A percentile compares a stretch with the other conserved stretches of the same genome.
These are phyloP conservation scores for Ganoderma boninense DNA, from an alignment of 1,284 basidiomycete species.

Conservation along the genomic window DNA sequence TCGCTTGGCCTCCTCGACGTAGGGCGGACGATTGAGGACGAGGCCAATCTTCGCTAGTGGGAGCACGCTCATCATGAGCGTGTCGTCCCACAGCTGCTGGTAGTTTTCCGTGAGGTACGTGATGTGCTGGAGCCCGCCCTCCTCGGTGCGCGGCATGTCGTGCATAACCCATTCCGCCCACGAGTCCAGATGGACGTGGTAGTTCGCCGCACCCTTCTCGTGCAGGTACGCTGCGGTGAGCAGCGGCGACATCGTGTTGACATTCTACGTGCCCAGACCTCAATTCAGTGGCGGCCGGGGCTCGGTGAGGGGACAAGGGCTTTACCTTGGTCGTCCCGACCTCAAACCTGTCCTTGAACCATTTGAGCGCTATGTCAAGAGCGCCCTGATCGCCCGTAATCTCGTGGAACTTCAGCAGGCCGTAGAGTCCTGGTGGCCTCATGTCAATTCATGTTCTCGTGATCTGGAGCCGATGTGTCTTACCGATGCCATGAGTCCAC, in stretches of 20 bases:
- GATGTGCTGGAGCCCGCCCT: conserved; percentile 69
- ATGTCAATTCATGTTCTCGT: conserved; percentile 9
- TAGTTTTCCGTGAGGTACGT: conserved; percentile 63
- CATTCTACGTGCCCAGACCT: conserved; percentile 48
- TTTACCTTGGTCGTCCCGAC: conserved; percentile 61
- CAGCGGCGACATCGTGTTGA: conserved; percentile 74
- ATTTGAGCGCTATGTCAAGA: conserved; percentile 56
- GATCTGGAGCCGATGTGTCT: neutral
- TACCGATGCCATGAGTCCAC: conserved; percentile 70
- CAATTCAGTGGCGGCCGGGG: neutral
- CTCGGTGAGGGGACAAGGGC: neutral
- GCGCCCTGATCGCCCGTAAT: conserved; percentile 53
- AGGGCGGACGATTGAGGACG: conserved; percentile 58
- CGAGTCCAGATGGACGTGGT: conserved; percentile 57
- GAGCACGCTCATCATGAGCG: conserved; percentile 71
- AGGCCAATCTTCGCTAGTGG: conserved; percentile 70
- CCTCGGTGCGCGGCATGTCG: conserved; percentile 63
- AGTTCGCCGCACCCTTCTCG: conserved; percentile 50
- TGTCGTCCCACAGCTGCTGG: conserved; percentile 74
- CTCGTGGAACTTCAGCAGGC: conserved; percentile 53
- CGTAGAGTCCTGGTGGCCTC: conserved; percentile 49
- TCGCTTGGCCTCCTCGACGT: conserved; percentile 69
- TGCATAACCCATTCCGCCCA: conserved; percentile 77
- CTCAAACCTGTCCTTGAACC: conserved; percentile 65
- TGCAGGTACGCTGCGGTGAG: conserved; percentile 65